Percentiles rank a stretch among this genome's conserved stretches.
These are phyloP conservation scores for Aspergillus hancockii DNA, from an alignment of 495 filamentous ascomycete species.

Conservation along the genomic window DNA sequence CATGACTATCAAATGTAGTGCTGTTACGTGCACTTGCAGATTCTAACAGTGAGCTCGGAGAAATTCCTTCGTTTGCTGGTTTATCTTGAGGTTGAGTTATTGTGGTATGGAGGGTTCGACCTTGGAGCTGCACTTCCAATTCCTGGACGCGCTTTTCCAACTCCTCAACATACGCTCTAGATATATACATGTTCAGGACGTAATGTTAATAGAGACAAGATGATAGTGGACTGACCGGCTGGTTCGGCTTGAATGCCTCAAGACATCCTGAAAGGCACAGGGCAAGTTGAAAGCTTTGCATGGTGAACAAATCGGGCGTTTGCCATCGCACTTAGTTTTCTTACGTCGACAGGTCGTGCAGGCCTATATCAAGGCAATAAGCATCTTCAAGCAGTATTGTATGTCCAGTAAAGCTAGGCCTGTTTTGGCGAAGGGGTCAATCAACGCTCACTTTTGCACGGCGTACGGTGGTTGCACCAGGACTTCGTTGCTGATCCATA, in stretches of 20 bases:
- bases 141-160: slow-evolving; percentile 6
- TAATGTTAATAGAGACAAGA: too few relatives aligned
- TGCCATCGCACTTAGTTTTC: slow-evolving; percentile 7
- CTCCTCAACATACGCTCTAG: slow-evolving; percentile 8
- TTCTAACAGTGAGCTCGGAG: not conserved
- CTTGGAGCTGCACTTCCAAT: slow-evolving; percentile 3
- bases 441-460: slow-evolving; percentile 2
- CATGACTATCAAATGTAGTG: not conserved
- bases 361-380: not conserved
- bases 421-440: not conserved
- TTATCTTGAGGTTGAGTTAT: too few relatives aligned
- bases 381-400: not conserved
- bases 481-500: not conserved
- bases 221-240: slow-evolving; percentile 3
- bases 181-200: too few relatives aligned
- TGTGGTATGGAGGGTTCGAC: not conserved
- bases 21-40: not conserved
- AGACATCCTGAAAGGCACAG: slow-evolving; percentile 7
- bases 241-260: not conserved
- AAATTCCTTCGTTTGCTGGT: not conserved
- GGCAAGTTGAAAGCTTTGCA: slow-evolving; percentile 5
- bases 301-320: slow-evolving; percentile 1
- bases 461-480: not conserved
- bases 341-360: slow-evolving; percentile 8
- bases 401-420: not conserved